These are phyloP conservation scores for Aquilaria sinensis DNA, from an alignment of 345 rosid genomes.

Conservation along the genomic window DNA sequence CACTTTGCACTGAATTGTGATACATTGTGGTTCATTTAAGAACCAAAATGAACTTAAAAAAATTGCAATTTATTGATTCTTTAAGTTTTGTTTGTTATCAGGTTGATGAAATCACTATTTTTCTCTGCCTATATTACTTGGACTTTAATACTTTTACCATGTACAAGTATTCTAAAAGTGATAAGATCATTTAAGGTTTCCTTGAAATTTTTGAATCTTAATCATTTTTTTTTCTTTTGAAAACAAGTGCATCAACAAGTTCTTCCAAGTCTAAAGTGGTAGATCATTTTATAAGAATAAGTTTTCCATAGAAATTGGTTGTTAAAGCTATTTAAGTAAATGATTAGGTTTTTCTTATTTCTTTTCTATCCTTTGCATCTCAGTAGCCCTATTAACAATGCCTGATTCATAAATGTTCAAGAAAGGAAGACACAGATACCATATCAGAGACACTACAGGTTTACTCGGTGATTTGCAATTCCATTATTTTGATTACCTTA, in stretches of 20 bases:
- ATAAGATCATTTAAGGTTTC: no score
- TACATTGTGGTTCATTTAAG: no score
- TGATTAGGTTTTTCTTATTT: constrained; percentile 22
- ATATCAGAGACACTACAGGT: constrained; percentile 56
- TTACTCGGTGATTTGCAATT: constrained; percentile 30
- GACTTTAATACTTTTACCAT: no score
- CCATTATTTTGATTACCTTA: neutral
- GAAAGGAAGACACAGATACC: constrained; percentile 44
- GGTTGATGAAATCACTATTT: no score
- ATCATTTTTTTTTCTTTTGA: no score
- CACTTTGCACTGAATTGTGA: neutral
- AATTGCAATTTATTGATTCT: no score
- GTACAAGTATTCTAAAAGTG: no score
- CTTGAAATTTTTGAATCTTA: neutral
- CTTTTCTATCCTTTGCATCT: neutral
- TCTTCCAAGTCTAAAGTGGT: constrained; percentile 42
- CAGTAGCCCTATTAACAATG: neutral
- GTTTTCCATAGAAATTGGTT: constrained; percentile 41
- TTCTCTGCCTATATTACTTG: no score
- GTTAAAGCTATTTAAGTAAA: constrained; percentile 41
- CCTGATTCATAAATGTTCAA: constrained; percentile 22
- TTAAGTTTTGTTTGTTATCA: no score
- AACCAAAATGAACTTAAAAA: neutral
- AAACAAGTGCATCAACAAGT: constrained; percentile 29
- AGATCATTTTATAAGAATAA: constrained; percentile 48